Conservation (phyloP, 169 alveolate genomes). For the Babesia ovis region DNA sequence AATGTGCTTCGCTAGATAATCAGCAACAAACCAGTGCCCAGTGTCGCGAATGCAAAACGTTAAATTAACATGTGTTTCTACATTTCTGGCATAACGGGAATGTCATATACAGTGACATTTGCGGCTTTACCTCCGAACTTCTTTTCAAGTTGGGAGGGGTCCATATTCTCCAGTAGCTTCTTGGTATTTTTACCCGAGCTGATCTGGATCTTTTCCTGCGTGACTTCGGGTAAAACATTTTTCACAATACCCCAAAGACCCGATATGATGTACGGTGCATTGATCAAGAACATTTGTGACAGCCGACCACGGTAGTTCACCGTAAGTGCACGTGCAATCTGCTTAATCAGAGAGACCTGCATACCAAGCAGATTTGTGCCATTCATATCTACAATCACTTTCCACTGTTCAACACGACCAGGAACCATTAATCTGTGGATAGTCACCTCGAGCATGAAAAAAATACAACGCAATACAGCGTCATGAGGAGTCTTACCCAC, state of each 20-base stretch:
- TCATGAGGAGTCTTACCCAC: slow-evolving; percentile 38
- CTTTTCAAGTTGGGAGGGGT: slow-evolving; percentile 61
- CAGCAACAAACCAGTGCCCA: too few relatives aligned
- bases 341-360: slow-evolving; percentile 69
- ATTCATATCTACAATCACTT: slow-evolving; percentile 70
- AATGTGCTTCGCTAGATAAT: too few relatives aligned
- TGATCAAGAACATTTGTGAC: slow-evolving; percentile 59
- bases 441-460: slow-evolving; percentile 59
- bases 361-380: slow-evolving; percentile 70
- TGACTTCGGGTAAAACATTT: slow-evolving; percentile 53
- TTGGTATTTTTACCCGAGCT: slow-evolving; percentile 57
- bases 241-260: slow-evolving; percentile 62
- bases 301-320: slow-evolving; percentile 68
- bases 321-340: slow-evolving; percentile 69
- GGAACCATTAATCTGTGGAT: slow-evolving; percentile 68
- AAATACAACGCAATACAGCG: slow-evolving; percentile 38
- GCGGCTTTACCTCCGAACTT: slow-evolving; percentile 66
- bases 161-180: slow-evolving; percentile 52
- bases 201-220: slow-evolving; percentile 64
- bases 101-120: slow-evolving; percentile 56
- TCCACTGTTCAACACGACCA: slow-evolving; percentile 77
- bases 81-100: slow-evolving; percentile 67
- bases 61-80: slow-evolving; percentile 14
- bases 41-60: too few relatives aligned
- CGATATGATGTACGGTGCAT: slow-evolving; percentile 66